Evolutionary conservation across 345 rosid genomes (phyloP).

Genomic region (Schrenkiella parvula): DNA sequence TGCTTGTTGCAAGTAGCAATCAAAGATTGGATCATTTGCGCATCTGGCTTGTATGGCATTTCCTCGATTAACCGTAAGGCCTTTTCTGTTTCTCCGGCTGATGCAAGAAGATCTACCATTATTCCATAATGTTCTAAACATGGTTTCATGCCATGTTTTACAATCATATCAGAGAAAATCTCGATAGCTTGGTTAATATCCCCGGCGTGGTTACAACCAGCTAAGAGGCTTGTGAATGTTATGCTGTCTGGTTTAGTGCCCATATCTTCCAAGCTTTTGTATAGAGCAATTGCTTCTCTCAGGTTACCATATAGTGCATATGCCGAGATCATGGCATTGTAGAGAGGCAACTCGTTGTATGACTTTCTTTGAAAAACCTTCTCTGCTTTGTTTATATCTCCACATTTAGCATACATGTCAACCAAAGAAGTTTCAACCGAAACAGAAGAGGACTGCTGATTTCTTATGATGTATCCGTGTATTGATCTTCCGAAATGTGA

Average conservation of each 20-base stretch:
- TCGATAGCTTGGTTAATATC: constrained; percentile 39
- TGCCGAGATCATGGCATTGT: constrained; percentile 53
- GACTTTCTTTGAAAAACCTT: constrained; percentile 26
- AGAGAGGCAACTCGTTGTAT: constrained; percentile 38
- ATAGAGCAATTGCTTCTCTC: constrained; percentile 36
- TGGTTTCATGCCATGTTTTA: constrained; percentile 30
- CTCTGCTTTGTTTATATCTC: constrained; percentile 44
- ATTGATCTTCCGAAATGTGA: constrained; percentile 47
- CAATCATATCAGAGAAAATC: constrained; percentile 36
- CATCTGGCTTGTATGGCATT: constrained; percentile 51
- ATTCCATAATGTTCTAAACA: constrained; percentile 55
- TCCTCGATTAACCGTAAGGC: constrained; percentile 35
- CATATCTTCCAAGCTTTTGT: constrained; percentile 26
- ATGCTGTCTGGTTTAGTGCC: constrained; percentile 44
- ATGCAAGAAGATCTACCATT: constrained; percentile 42
- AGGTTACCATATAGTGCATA: constrained; percentile 43
- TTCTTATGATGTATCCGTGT: constrained; percentile 54
- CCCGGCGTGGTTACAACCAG: constrained; percentile 44
- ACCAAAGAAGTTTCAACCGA: constrained; percentile 45
- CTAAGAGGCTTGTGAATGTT: constrained; percentile 44
- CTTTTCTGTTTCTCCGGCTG: constrained; percentile 38
- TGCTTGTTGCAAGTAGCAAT: constrained; percentile 39
- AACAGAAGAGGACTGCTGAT: constrained; percentile 25
- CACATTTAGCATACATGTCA: constrained; percentile 73
- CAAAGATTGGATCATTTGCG: constrained; percentile 44